phyloP scores from a whole-genome alignment of 2,329 filamentous ascomycete species.

The Aspergillus sp. region DNA sequence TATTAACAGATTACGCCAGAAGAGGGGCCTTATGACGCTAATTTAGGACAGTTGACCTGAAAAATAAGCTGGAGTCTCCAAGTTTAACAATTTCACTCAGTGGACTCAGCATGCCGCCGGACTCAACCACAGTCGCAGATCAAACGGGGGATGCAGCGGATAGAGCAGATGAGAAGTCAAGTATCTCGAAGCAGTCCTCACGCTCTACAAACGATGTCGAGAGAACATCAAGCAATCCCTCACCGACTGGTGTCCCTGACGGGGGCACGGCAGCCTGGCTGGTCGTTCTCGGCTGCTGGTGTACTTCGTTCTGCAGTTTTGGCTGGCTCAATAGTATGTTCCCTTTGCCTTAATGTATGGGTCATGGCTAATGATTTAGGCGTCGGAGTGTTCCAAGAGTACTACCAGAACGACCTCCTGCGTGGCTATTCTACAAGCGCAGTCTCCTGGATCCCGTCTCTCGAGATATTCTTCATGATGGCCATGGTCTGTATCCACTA shows the following conservation, averaged over 20 bases:
- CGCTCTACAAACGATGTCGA: neutral
- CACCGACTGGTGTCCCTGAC: neutral
- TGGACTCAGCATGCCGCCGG: too few relatives aligned
- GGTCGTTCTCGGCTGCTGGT: neutral
- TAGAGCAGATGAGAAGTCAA: neutral
- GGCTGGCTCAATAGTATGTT: slow-evolving; percentile 2
- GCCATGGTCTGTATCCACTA: neutral
- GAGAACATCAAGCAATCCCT: neutral
- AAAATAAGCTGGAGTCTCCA: too few relatives aligned
- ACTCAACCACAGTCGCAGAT: too few relatives aligned
- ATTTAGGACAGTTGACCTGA: too few relatives aligned
- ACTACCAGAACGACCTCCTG: slow-evolving; percentile 9
- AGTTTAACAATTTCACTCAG: too few relatives aligned
- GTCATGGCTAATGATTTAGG: neutral
- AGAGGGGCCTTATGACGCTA: too few relatives aligned
- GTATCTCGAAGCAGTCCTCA: neutral
- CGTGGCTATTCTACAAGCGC: slow-evolving; percentile 9
- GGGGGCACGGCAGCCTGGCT: neutral
- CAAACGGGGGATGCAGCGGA: too few relatives aligned
- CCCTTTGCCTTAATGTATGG: too few relatives aligned
- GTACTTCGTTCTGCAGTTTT: neutral
- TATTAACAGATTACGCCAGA: too few relatives aligned
- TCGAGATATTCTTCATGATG: slow-evolving; percentile 16
- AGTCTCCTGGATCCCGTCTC: slow-evolving; percentile 15
- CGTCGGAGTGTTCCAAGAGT: slow-evolving; percentile 14